Conservation (phyloP, 2,329 filamentous ascomycete species). For the Ceratocystis lukuohia region DNA sequence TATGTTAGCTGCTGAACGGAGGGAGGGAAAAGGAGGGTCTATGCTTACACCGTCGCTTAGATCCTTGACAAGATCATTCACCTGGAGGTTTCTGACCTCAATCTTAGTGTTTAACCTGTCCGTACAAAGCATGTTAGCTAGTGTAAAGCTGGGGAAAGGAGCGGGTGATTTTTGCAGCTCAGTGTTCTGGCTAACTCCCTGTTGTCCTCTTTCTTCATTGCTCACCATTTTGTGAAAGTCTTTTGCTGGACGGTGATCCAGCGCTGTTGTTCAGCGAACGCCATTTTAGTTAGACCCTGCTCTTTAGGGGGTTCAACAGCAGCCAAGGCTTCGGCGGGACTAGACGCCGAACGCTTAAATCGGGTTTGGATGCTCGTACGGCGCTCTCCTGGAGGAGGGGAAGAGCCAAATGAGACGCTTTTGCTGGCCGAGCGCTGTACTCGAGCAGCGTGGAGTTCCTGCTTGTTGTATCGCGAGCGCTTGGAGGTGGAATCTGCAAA, state of each 20-base stretch:
- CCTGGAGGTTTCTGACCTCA: conserved; percentile 59
- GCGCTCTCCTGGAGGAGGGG: conserved; percentile 16
- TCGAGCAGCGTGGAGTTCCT: conserved; percentile 38
- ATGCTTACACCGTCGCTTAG: conserved; percentile 79
- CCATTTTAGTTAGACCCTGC: conserved; percentile 44
- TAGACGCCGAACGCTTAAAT: conserved; percentile 28
- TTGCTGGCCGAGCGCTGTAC: conserved; percentile 33
- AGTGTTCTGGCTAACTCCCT: background rate
- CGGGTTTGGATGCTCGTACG: conserved; percentile 25
- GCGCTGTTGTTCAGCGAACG: conserved; percentile 49
- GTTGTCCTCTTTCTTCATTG: background rate
- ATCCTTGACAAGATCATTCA: conserved; percentile 78
- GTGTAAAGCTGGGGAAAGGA: no score
- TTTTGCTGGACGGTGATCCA: conserved; percentile 85
- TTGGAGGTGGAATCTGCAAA: conserved; percentile 26
- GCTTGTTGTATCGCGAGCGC: conserved; percentile 28
- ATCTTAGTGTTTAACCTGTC: conserved; percentile 90
- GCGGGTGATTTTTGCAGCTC: background rate
- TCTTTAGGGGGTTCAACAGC: conserved; percentile 37
- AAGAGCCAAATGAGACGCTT: conserved; percentile 24
- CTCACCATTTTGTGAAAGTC: conserved; percentile 89
- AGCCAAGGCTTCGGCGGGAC: conserved; percentile 32
- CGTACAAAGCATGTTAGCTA: background rate
- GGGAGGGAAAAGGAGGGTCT: background rate
- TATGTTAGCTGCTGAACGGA: background rate